Percentiles rank a stretch among this genome's conserved stretches.
Conservation (phyloP, 331 rosid species). For the Acacia concinna region DNA sequence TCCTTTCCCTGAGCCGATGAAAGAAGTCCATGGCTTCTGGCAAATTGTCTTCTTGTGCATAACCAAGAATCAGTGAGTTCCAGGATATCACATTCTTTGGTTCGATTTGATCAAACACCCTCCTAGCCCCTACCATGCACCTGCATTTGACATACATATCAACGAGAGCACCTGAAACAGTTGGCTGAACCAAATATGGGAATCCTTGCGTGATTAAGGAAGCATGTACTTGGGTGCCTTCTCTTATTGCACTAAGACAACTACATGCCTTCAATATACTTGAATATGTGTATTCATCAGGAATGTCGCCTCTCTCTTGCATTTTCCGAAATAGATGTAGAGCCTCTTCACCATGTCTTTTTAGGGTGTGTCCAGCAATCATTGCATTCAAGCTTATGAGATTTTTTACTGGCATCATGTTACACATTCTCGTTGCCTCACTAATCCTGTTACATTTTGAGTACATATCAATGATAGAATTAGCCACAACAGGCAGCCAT, state of each 20-base stretch:
- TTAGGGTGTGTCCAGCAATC: constrained; percentile 53
- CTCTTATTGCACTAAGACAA: constrained; percentile 42
- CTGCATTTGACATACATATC: constrained; percentile 59
- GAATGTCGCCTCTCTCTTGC: constrained; percentile 50
- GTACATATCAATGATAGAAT: constrained; percentile 65
- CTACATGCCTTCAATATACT: constrained; percentile 65
- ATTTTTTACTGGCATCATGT: constrained; percentile 46
- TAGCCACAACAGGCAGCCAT: constrained; percentile 45
- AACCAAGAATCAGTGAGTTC: constrained; percentile 64
- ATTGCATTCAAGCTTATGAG: constrained; percentile 65
- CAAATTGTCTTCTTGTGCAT: constrained; percentile 59
- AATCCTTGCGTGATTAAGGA: constrained; percentile 50
- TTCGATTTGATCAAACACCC: constrained; percentile 52
- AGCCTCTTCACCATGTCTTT: constrained; percentile 49
- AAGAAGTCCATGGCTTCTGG: constrained; percentile 57
- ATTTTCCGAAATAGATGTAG: constrained; percentile 45
- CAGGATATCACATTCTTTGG: constrained; percentile 52
- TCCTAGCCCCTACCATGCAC: constrained; percentile 48
- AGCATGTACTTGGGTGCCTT: constrained; percentile 63
- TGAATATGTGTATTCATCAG: constrained; percentile 58
- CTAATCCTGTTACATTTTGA: constrained; percentile 51
- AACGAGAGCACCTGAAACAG: constrained; percentile 55
- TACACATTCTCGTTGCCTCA: constrained; percentile 48
- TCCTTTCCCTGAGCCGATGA: constrained; percentile 50
- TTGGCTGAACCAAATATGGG: constrained; percentile 37